Base-by-base conservation (phyloP, 805 yeast genomes). In the Zygosaccharomyces kombuchaensis region DNA sequence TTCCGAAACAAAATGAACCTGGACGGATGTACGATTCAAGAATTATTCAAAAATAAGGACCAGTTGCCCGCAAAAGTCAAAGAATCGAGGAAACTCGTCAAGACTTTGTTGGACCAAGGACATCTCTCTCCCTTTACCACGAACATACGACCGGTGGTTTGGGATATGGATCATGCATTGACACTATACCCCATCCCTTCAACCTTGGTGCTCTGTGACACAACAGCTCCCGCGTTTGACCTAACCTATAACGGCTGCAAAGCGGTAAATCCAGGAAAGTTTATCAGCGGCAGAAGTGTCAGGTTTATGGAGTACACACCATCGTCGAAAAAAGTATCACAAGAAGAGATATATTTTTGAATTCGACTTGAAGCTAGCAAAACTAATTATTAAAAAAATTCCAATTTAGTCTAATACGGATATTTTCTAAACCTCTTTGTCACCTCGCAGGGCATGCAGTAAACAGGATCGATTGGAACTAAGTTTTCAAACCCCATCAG, bases 21-120 rank as follows among this genome's bases (percentile, higher is more conserved):
- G 17, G 58, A 63, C 19, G 64, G 55, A 12, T 66, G 48, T 13
- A 43, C 42, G 2, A 54, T 55, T 9, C 52, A 55, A 21, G 62
- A 65, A 38, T 57, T 70, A 41, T 61, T 55, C 4, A 60, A 62
- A 31, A 56, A 56, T 31, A 46, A 60, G n/a, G 68, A 69, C 43
- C 63, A 67, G 25, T 54, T 70, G 22, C 69, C 81, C 0, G 62
- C 77, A 4, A 78, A 77, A 41, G 63, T 77, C 2, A 66, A 68
- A 34, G 85, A 82, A 60, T 78, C 88, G 0, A 73, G 87, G 51
- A 82, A 83, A 57, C 65, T 89, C 2, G 87, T 84, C 13, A 82
- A 85, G 52, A 89, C 97, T 0, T 50, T 93, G 0, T 65, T 93
- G 9, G 96, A 87, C 58, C 99, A 93, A 66, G 93, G 93, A 0